Conservation (phyloP, 352 stramenopile genomes). For the Phytophthora pinifolia region DNA sequence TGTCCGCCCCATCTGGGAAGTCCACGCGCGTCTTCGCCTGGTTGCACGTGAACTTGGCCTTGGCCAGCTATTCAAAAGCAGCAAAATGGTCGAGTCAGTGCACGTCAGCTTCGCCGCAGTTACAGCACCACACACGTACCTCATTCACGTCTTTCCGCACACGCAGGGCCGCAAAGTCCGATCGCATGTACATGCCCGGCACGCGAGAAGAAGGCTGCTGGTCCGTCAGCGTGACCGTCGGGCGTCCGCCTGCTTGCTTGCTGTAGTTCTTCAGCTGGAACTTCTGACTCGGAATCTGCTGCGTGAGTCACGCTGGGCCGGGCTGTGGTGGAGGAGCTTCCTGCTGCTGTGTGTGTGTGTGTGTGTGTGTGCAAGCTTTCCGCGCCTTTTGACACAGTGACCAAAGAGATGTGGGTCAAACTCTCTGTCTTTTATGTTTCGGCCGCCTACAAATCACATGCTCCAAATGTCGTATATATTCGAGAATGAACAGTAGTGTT, state of each 20-base stretch:
- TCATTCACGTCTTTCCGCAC: constrained; percentile 89
- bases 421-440: no score
- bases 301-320: no score
- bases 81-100: constrained; percentile 5
- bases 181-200: constrained; percentile 64
- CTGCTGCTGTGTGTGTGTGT: no score
- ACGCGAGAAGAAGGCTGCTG: constrained; percentile 6
- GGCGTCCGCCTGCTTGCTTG: no score
- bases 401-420: no score
- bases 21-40: constrained; percentile 82
- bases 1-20: constrained; percentile 79
- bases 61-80: constrained; percentile 53
- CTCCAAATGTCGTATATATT: no score
- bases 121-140: no score
- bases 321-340: no score
- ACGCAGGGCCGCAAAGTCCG: constrained; percentile 73
- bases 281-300: neutral
- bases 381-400: no score
- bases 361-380: no score
- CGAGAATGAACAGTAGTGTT: no score
- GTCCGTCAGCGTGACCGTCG: constrained; percentile 9
- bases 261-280: neutral
- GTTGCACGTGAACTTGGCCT: constrained; percentile 77
- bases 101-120: neutral
- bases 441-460: no score